Base-by-base conservation (phyloP, 1,284 basidiomycete genomes). In the Omphalotus olearius region DNA sequence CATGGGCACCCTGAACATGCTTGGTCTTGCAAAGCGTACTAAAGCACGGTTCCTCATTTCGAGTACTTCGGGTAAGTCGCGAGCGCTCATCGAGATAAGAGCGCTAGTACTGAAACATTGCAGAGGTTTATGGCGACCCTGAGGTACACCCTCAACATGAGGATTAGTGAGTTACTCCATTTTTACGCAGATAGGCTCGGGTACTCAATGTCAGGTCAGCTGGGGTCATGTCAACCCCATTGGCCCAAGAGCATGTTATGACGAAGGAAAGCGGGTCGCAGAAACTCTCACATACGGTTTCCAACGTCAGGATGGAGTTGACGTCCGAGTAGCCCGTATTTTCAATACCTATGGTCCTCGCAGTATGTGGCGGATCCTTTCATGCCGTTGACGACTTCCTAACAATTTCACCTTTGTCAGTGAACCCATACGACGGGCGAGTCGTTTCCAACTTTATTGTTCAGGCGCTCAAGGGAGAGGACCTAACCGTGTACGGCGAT, bases 161-260 rank as follows among this genome's bases (percentile, higher is more conserved):
- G 69, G 92, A 95, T 63, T 95, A 95, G 90, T 92, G 62, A 70
- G 88, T 72, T 10, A 45, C 30, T 33, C 35, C 45, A 2, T 18
- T 47, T 42, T 14, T 50, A 37, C 44, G 20, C n/a, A 44, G 9
- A 4, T 9, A 10, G 7, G 30, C 9, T 33, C 9, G 30, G 7
- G 30, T 13, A 33, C 30, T 33, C 30, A 40, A 30, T 53, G 13
- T 51, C 57, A 26, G 30, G 30, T 54, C 49, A 92, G 90, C 71
- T 97, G 94, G 94, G 94, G 96, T 44, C 89, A 98, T 68, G 96
- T 98, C 64, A 98, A 98, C 75, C 93, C 93, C 42, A 97, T 95
- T 60, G 95, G 96, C 25, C 92, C 93, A 54, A 88, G 96, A 56
- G 95, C 96, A 30, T 98, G 96, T 71, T 99, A 99, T 67, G 96